Base-by-base conservation (phyloP, 2,329 filamentous ascomycete species). In the Apiospora arundinis region DNA sequence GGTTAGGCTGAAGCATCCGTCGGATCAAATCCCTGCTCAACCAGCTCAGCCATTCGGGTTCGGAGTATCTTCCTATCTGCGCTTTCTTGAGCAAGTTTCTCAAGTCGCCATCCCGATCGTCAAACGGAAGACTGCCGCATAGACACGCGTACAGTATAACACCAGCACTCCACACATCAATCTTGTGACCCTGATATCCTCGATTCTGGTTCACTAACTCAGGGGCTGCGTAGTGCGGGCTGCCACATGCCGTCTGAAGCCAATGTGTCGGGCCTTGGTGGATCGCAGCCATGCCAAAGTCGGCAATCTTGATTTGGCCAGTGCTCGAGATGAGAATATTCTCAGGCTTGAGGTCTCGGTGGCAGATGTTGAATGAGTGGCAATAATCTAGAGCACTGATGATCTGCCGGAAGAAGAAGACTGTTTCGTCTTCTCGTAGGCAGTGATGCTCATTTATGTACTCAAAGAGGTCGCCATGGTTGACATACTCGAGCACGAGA, bases 271-370 rank as follows among this genome's bases (percentile, higher is more conserved):
- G 88, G 4, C 93, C 93, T 80, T 98, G 95, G 74, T 92, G 90
- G 56, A 98, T 86, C 4, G 95, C 95, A 63, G 96, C 96, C 95
- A 99, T 98, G 56, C 96, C 95, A 81, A 99, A 99, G 81, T 99
- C 96, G 69, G 95, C 95, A 76, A 99, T 91, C 83, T 98, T 99
- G 81, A 98, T 91, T 71, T 93, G 91, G 69, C 92, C 88, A 66
- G 92, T 85, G 3, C 86, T 85, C 71, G 95, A 95, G 68, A 99
- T 87, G 23, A 99, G 86, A 65, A 99, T 98, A 77, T 99, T 99
- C 82, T 99, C 96, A 0, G 95, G 96, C 82, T 99, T 99, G 69
- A 99, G 86, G 77, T 99, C 96, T 32, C 96, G 93, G 80, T 99
- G 96, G 80, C 95, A 97, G 74, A 99, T 97, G 76, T 95, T 95